These are phyloP conservation scores for Astrothelium macrocarpum DNA, from an alignment of 495 filamentous ascomycete genomes.

Conservation along the genomic window DNA sequence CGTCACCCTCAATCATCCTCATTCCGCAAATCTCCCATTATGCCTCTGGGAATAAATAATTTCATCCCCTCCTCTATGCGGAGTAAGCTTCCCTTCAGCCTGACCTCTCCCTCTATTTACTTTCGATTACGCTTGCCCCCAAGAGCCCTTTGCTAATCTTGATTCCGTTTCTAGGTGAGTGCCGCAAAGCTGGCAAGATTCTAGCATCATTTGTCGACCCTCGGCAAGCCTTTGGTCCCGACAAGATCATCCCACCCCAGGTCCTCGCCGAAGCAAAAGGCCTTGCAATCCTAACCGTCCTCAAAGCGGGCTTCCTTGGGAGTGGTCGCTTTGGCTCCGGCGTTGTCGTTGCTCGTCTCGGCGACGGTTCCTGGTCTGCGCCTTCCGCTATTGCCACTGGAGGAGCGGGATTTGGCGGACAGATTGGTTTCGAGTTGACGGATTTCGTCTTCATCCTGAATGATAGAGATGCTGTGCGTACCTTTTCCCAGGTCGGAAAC, in stretches of 20 bases:
- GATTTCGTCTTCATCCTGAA: constrained; percentile 99
- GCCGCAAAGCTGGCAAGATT: constrained; percentile 59
- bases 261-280: constrained; percentile 92
- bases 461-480: constrained; percentile 80
- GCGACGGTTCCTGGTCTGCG: constrained; percentile 87
- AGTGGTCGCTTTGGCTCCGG: constrained; percentile 89
- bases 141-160: constrained; percentile 12
- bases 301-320: constrained; percentile 93
- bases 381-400: constrained; percentile 85
- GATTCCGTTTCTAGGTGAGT: constrained; percentile 26
- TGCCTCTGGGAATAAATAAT: constrained; percentile 55
- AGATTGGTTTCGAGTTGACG: constrained; percentile 95
- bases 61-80: constrained; percentile 56
- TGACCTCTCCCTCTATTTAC: constrained; percentile 13
- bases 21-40: constrained; percentile 4
- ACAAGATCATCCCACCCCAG: constrained; percentile 92
- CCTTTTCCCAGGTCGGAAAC: constrained; percentile 85
- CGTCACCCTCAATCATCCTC: neutral
- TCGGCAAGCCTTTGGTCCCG: constrained; percentile 85
- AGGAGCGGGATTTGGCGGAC: constrained; percentile 89
- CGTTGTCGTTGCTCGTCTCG: constrained; percentile 84
- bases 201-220: constrained; percentile 92
- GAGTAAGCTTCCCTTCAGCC: constrained; percentile 41
- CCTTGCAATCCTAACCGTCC: constrained; percentile 85
- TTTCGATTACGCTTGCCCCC: neutral